Base-by-base conservation (phyloP, 208 protist genomes). In the Acanthamoeba culbertsoni region DNA sequence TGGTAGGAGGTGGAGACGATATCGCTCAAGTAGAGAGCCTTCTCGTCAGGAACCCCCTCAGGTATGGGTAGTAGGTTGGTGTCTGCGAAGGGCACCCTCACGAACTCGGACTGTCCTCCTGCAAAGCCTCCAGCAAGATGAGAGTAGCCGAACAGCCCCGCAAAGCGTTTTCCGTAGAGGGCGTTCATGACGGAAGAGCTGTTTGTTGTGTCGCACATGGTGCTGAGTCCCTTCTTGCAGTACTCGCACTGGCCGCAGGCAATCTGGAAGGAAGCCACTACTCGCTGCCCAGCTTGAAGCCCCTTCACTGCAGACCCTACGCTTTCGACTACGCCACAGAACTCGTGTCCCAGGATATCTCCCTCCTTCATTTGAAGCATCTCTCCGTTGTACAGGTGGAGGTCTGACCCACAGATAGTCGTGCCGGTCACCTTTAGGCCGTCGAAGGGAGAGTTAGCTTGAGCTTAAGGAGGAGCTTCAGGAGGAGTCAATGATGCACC, bases 371-470 rank as follows among this genome's bases (percentile, higher is more conserved):
- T 96, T 53, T 68, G 91, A 28, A 26, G n/a, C 18, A 96, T 84
- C 18, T 93, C 95, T 28, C 55, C 91, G 43, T 77, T 57, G 91
- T 93, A 96, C 2, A 96, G 92, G 62, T 96, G 95, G 12, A 96
- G 53, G 86, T 96, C 95, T 4, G 92, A 94, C 40, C 95, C 95
- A 82, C 95, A 96, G 91, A 96, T 89, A 26, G 95, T 91, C 10
- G 95, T 55, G 7, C 46, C 63, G 7, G 95, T 94, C 1, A 96
- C 31, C 51, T 59, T 51, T 82, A 6, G 23, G 12, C 59, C 12
- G n/a, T 8, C 31, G 12, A 68, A 26, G 59, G 23, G 12, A 68
- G 31, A 68, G 28, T n/a, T 33, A 26, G 7, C 31, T 18, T 55
- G 48, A 55, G 48, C 48, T 55, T 18, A 55, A 68, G 7, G 59